Evolutionary conservation across 257 asterid genomes (phyloP), one percentile per base, ranked within the genome.

Genomic region (Ajuga chamaepitys): DNA sequence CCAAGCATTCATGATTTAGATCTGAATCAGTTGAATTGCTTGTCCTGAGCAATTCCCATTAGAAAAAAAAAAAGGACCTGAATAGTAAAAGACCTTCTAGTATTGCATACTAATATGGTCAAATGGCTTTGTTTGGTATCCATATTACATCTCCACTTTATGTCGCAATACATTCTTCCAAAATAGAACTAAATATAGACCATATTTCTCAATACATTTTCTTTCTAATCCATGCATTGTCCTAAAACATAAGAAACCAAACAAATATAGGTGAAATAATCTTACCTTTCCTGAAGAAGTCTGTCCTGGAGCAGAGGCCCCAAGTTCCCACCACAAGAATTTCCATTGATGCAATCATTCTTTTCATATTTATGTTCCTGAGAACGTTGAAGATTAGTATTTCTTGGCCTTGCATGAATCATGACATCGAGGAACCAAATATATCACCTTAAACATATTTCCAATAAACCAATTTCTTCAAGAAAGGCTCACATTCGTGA

Each of bases 201-300:
- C 32, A 4, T 20, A 28, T 13, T 68, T 45, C 30, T 30, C 42
- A 55, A 42, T 17, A 17, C 16, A 67, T 18, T 18, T n/a, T 45
- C 48, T 9, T 42, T 14, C 44, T 4, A 26, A 3, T 32, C 20
- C 18, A 26, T 21, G 8, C 18, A 34, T n/a, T 34, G 34, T 57
- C 52, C 24, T 48, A 58, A 14, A 44, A 68, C 73, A 32, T 44
- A 42, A 45, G 18, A 32, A 45, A 30, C 14, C 28, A 42, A 55
- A 17, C n/a, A 18, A 55, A 30, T 30, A 57, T 21, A 58, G 46
- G 34, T 17, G 48, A 18, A 8, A 68, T 17, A 24, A 17, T 17
- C 13, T 52, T 77, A 83, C 89, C 86, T 80, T 62, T 83, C 86
- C 67, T 62, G 80, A 42, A 77, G 81, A 66, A 82, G 79, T 63